Percentiles rank a stretch among this genome's conserved stretches.
Conservation (phyloP, 768 basidiomycete species). For the Mycena rebaudengoi region DNA sequence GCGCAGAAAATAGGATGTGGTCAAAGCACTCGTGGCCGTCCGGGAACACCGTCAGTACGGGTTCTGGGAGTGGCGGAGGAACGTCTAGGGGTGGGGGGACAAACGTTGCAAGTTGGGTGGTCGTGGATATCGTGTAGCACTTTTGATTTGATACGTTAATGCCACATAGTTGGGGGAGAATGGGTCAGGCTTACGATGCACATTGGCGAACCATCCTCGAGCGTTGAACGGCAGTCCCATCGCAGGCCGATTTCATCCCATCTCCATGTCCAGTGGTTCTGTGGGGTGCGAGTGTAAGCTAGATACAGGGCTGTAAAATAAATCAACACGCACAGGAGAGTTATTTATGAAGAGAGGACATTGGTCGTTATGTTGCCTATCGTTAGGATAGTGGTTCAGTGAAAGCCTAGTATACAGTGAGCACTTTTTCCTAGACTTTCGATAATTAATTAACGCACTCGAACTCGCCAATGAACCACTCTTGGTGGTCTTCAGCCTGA, state of each 20-base stretch:
- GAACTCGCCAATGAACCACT: conserved; percentile 45
- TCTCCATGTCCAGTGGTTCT: conserved; percentile 54
- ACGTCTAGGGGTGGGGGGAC: conserved; percentile 56
- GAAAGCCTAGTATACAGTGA: conserved; percentile 45
- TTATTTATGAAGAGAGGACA: conserved; percentile 43
- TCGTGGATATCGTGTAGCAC: conserved; percentile 41
- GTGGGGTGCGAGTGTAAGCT: not conserved
- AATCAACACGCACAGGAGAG: conserved; percentile 36
- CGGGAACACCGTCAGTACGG: conserved; percentile 54
- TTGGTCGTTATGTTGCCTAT: conserved; percentile 50
- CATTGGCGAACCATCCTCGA: conserved; percentile 57
- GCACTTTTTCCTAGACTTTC: not conserved
- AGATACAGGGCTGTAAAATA: not conserved
- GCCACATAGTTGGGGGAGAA: not conserved
- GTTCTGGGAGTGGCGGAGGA: conserved; percentile 55
- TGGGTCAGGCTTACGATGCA: conserved; percentile 49
- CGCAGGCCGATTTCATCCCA: conserved; percentile 45
- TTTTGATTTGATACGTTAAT: conserved; percentile 9
- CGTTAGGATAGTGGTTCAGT: conserved; percentile 49
- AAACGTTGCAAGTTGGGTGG: conserved; percentile 52
- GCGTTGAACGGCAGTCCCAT: conserved; percentile 55
- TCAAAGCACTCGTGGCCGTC: conserved; percentile 54
- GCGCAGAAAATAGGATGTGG: conserved; percentile 53
- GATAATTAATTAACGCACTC: conserved; percentile 33
- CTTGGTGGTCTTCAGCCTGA: conserved; percentile 32